Evolutionary conservation across 1,284 basidiomycete species (phyloP).

Genomic region (Mycena citricolor): DNA sequence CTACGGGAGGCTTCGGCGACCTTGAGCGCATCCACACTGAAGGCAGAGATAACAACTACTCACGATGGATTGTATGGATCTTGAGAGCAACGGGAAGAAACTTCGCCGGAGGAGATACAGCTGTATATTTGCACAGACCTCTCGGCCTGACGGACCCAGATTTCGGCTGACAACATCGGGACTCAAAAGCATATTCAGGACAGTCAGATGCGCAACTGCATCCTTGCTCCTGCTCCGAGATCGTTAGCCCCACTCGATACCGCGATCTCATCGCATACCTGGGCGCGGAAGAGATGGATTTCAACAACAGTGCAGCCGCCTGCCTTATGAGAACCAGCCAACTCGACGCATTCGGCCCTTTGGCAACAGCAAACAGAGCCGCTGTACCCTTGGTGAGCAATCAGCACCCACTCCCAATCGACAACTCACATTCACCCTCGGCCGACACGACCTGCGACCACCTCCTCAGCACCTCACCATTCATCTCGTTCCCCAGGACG

Average conservation of each 20-base stretch:
- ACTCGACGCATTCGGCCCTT: conserved; percentile 40
- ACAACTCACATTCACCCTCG: conserved; percentile 40
- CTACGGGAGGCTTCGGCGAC: conserved; percentile 37
- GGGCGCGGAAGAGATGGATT: conserved; percentile 45
- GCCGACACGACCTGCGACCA: conserved; percentile 34
- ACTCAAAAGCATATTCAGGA: conserved; percentile 41
- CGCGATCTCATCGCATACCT: conserved; percentile 25
- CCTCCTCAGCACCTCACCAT: conserved; percentile 47
- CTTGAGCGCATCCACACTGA: neutral
- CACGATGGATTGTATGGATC: conserved; percentile 34
- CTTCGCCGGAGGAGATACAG: conserved; percentile 42
- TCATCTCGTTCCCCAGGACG: conserved; percentile 54
- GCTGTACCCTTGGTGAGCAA: conserved; percentile 2
- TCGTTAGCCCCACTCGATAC: conserved; percentile 1
- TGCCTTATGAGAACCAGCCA: conserved; percentile 59
- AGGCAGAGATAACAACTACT: conserved; percentile 16
- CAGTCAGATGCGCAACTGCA: conserved; percentile 39
- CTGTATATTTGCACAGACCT: conserved; percentile 30
- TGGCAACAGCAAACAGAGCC: conserved; percentile 38
- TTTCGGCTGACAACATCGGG: conserved; percentile 15
- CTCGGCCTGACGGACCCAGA: conserved; percentile 28
- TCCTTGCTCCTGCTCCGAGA: conserved; percentile 35
- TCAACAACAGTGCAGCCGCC: conserved; percentile 48
- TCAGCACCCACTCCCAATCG: neutral
- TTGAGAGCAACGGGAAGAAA: conserved; percentile 38